These are phyloP conservation scores for Cryphonectria parasitica DNA, from an alignment of 2,329 filamentous ascomycete species.

Conservation along the genomic window DNA sequence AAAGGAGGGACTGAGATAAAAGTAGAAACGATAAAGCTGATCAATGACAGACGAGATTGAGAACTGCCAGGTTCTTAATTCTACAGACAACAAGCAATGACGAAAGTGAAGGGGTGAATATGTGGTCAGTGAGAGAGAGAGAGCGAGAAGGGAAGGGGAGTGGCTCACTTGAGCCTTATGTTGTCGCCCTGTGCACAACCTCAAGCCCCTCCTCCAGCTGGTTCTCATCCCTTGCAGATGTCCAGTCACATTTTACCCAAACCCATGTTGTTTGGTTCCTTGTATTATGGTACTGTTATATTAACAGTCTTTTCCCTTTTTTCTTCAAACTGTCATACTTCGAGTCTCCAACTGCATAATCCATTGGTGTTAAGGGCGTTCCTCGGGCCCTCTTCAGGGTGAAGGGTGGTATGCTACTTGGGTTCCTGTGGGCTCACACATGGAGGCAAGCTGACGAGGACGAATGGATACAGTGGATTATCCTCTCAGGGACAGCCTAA, in stretches of 20 bases:
- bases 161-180: constrained; percentile 11
- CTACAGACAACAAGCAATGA: neutral
- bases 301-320: neutral
- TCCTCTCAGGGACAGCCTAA: neutral
- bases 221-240: neutral
- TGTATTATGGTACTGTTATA: neutral
- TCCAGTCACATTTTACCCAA: neutral
- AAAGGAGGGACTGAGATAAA: constrained; percentile 8
- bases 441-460: neutral
- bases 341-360: constrained; percentile 8
- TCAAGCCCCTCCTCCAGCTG: neutral
- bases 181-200: neutral
- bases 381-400: neutral
- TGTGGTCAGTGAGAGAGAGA: neutral
- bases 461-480: neutral
- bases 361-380: constrained; percentile 8
- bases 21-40: constrained; percentile 2
- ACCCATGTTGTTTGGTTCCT: neutral
- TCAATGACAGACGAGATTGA: neutral
- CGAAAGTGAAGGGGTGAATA: constrained; percentile 1
- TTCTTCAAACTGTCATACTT: neutral
- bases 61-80: constrained; percentile 13
- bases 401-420: constrained; percentile 2
- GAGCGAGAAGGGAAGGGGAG: neutral
- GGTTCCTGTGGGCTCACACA: neutral